A percentile compares a stretch with the other conserved stretches of the same genome.
Conservation (phyloP, 1,284 basidiomycete genomes). For the Cutaneotrichosporon mucoides region DNA sequence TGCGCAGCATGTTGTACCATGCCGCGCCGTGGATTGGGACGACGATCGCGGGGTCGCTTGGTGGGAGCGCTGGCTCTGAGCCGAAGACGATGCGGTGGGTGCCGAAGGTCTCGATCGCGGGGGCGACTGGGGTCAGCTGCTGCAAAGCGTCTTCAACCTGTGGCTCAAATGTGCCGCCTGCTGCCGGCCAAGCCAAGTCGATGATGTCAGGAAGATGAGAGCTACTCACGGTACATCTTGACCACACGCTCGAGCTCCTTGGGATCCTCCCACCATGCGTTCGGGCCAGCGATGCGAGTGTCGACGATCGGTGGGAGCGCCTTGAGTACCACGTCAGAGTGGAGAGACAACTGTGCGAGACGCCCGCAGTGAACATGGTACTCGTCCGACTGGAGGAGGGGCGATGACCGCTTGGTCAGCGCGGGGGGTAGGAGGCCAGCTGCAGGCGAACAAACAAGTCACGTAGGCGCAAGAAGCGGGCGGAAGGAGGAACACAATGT, state of each 20-base stretch:
- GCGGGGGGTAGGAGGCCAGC: conserved; percentile 83
- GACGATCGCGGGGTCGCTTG: conserved; percentile 24
- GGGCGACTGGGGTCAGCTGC: conserved; percentile 23
- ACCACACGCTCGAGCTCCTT: conserved; percentile 71
- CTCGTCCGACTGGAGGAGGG: conserved; percentile 69
- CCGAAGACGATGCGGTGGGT: conserved; percentile 59
- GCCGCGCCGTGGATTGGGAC: conserved; percentile 55
- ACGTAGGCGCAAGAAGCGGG: neutral
- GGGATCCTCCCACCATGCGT: conserved; percentile 55
- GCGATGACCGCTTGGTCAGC: conserved; percentile 63
- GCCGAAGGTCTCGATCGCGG: conserved; percentile 63
- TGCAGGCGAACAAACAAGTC: conserved; percentile 35
- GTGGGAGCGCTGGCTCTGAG: conserved; percentile 50
- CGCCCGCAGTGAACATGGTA: conserved; percentile 72
- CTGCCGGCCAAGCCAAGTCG: too few species aligned
- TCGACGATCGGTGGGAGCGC: conserved; percentile 74
- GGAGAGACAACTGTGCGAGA: conserved; percentile 69
- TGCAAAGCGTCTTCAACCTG: too few species aligned
- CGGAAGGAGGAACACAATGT: neutral
- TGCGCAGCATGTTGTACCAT: conserved; percentile 78
- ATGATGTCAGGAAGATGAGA: too few species aligned
- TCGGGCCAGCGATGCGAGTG: conserved; percentile 35
- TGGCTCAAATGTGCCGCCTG: too few species aligned
- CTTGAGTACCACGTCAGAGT: conserved; percentile 68
- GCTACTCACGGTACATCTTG: conserved; percentile 84